These are phyloP conservation scores for Mycena albidolilacea DNA, from an alignment of 768 basidiomycete species.

Conservation along the genomic window DNA sequence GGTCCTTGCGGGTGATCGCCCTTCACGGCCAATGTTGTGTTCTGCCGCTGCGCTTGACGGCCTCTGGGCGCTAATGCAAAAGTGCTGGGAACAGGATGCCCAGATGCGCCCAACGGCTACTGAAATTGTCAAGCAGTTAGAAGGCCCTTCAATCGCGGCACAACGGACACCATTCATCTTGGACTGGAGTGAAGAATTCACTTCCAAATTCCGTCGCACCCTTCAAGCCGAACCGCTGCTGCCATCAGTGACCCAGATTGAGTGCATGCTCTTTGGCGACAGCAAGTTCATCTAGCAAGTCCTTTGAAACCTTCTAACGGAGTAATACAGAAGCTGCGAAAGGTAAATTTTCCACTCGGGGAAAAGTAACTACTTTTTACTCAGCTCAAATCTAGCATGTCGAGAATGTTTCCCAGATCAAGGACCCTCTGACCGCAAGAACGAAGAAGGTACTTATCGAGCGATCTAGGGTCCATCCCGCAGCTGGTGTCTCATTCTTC, in stretches of 20 bases:
- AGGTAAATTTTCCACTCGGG: background rate
- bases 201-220: slow-evolving; percentile 22
- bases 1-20: background rate
- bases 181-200: slow-evolving; percentile 28
- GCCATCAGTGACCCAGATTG: slow-evolving; percentile 15
- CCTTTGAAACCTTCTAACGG: background rate
- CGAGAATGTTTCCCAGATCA: background rate
- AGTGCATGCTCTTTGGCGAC: slow-evolving; percentile 20
- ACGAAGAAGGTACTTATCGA: background rate
- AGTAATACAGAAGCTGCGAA: background rate
- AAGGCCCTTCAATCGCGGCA: slow-evolving; percentile 16
- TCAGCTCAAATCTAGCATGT: background rate
- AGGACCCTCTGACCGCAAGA: background rate
- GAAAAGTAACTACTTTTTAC: too few relatives aligned
- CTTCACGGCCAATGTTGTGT: background rate
- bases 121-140: slow-evolving; percentile 13
- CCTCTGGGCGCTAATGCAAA: slow-evolving; percentile 14
- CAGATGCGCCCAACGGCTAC: background rate
- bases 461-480: background rate
- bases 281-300: background rate
- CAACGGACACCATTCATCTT: slow-evolving; percentile 6
- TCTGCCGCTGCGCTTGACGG: background rate
- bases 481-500: background rate
- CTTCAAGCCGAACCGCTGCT: slow-evolving; percentile 15
- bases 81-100: slow-evolving; percentile 16